Percentiles rank a stretch among this genome's conserved stretches.
These are phyloP conservation scores for Centrapalus pauciflorus DNA, from an alignment of 129 eudicot species.

Conservation along the genomic window DNA sequence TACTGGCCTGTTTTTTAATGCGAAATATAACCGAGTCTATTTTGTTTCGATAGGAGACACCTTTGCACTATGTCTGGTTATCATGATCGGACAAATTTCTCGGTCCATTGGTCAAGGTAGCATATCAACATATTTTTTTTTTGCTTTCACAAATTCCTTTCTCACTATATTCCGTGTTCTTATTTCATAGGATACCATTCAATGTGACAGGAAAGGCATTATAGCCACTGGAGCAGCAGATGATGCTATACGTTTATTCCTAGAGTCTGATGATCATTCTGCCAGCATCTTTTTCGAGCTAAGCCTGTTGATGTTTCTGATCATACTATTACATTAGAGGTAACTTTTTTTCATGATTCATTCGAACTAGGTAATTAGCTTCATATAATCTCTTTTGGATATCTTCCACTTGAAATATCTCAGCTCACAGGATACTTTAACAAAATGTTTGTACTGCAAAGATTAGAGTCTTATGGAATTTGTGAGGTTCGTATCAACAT, in stretches of 20 bases:
- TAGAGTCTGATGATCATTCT: conserved; percentile 47
- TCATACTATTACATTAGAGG: conserved; percentile 91
- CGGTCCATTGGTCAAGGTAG: conserved; percentile 77
- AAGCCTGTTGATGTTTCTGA: conserved; percentile 97
- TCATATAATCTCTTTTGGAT: background rate
- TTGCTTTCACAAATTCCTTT: too few relatives aligned
- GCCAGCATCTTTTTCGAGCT: conserved; percentile 88
- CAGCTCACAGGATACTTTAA: conserved; percentile 84
- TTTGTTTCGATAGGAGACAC: conserved; percentile 45
- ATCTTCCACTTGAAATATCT: conserved; percentile 5
- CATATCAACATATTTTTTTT: too few relatives aligned
- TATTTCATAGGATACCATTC: background rate
- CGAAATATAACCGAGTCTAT: too few relatives aligned
- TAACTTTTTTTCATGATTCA: conserved; percentile 12
- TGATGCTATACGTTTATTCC: conserved; percentile 65
- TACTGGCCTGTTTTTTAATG: too few relatives aligned
- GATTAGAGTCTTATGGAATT: conserved; percentile 76
- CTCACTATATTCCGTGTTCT: background rate
- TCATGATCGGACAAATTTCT: conserved; percentile 62
- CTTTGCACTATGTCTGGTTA: conserved; percentile 63
- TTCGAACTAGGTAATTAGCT: too few relatives aligned
- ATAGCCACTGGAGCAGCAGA: conserved; percentile 79
- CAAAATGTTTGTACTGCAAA: conserved; percentile 82
- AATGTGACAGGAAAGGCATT: conserved; percentile 46
- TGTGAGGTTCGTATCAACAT: conserved; percentile 64